phyloP scores from a whole-genome alignment of 2,329 filamentous ascomycete species.

The Aspergillus puulaauensis region DNA sequence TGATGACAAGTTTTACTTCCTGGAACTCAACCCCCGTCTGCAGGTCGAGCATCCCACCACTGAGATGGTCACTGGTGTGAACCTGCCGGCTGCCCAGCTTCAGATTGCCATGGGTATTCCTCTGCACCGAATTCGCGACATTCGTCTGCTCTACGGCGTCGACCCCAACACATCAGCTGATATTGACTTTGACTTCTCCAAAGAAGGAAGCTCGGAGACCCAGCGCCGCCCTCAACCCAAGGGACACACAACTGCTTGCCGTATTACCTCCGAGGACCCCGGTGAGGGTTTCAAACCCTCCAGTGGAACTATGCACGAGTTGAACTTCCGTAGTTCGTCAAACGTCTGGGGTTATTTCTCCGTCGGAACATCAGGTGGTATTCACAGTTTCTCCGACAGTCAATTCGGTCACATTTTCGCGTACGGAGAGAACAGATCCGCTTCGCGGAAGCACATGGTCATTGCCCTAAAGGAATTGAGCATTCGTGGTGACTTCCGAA shows the following conservation, averaged over 20 bases:
- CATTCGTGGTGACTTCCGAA: constrained; percentile 98
- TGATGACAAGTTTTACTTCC: constrained; percentile 99
- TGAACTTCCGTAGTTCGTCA: constrained; percentile 98
- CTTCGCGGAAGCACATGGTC: constrained; percentile 98
- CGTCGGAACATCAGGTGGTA: constrained; percentile 91
- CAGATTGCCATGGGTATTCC: constrained; percentile 99
- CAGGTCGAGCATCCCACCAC: constrained; percentile 99
- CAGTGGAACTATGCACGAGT: constrained; percentile 96
- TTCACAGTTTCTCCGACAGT: constrained; percentile 98
- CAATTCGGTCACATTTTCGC: constrained; percentile 99
- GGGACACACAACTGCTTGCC: constrained; percentile 95
- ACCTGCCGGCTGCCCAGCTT: constrained; percentile 93
- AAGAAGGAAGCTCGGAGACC: constrained; percentile 74
- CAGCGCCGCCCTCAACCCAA: constrained; percentile 91
- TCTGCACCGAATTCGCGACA: constrained; percentile 91
- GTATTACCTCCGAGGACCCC: constrained; percentile 98
- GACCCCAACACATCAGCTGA: constrained; percentile 82
- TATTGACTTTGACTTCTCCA: constrained; percentile 96
- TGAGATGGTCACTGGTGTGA: constrained; percentile 98
- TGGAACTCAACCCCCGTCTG: constrained; percentile 97
- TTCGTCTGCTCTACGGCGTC: constrained; percentile 91
- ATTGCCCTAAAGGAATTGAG: constrained; percentile 97
- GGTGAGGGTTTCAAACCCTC: constrained; percentile 99
- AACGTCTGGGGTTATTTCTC: constrained; percentile 99
- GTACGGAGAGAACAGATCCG: constrained; percentile 94